Base-by-base conservation (phyloP, 2,329 filamentous ascomycete species). In the Penicillium sp. region DNA sequence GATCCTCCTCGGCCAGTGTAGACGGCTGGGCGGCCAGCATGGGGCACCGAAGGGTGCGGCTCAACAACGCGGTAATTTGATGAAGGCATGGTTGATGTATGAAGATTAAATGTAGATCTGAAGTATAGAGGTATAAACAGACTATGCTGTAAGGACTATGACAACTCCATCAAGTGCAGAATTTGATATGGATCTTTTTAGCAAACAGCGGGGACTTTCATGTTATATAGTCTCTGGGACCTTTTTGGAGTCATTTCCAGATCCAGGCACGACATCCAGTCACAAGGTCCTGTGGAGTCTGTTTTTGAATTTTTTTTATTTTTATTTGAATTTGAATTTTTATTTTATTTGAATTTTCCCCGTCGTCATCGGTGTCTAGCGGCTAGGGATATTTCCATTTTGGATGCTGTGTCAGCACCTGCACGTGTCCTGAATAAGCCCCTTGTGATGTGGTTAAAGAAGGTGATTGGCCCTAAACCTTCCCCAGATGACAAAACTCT, bases 1-100 rank as follows among this genome's bases (percentile, higher is more conserved):
- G 82, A 82, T 51, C 84, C 83, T 63, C 85, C 84, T 48, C 82
- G 80, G 64, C 83, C 83, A 57, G 79, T 77, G 60, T 80, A 76
- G 63, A 83, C 73, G 68, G 81, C 78, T 38, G 76, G 72, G 69
- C 81, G 80, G 64, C 72, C 73, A 54, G 68, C 66, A 56, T 78
- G 74, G 55, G 80, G 78, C 66, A 84, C 78, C 53, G 83, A 82
- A 21, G 84, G 85, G 74, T 87, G 84, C 61, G 85, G 84, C 70
- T 87, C 84, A 71, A 82, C 79, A 70, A 87, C 79, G 67, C 78
- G 79, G 78, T 83, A 85, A 67, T 76, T 72, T 58, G 72, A 68
- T 50, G 68, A 58, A 44, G 76, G 69, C 71, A 71, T 75, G 57
- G 58, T 66, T 51, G 61, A 51, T 51, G 55, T 58, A n/a, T 58